A percentile compares a stretch with the other conserved stretches of the same genome.
Evolutionary conservation across 768 basidiomycete genomes (phyloP).

Genomic region (Boletus edulis): DNA sequence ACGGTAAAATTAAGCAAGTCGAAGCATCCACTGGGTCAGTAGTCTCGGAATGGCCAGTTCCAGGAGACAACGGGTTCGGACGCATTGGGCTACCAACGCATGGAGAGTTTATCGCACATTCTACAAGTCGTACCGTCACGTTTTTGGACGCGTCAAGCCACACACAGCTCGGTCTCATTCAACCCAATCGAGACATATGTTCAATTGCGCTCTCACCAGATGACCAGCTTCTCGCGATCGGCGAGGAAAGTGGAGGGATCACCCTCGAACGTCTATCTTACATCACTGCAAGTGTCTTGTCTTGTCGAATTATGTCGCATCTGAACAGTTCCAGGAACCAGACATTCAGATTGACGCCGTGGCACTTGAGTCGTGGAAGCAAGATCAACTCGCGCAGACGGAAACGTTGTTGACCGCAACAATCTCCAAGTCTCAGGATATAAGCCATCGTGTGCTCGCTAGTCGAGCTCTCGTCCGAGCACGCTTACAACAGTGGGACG

Average conservation of each 20-base stretch:
- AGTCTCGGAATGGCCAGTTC: background rate
- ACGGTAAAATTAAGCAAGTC: background rate
- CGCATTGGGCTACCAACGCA: background rate
- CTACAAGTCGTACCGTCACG: background rate
- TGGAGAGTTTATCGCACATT: background rate
- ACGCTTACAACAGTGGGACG: slow-evolving; percentile 3
- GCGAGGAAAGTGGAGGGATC: background rate
- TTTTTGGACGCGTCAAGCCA: background rate
- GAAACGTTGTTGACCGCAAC: background rate
- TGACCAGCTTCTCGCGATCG: background rate
- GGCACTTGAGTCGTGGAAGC: background rate
- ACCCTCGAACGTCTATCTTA: background rate
- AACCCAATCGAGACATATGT: background rate
- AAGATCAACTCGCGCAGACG: background rate
- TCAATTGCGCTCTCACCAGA: background rate
- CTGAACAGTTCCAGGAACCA: background rate
- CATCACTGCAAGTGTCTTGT: background rate
- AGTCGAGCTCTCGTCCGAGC: slow-evolving; percentile 2
- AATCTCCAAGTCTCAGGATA: background rate
- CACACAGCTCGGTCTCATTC: too few relatives aligned
- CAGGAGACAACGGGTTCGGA: background rate
- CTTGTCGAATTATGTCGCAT: background rate
- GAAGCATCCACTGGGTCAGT: background rate
- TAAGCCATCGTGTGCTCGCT: background rate
- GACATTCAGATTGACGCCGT: background rate